phyloP scores from a whole-genome alignment of 768 basidiomycete genomes.

The Tricholoma hemisulphureum region DNA sequence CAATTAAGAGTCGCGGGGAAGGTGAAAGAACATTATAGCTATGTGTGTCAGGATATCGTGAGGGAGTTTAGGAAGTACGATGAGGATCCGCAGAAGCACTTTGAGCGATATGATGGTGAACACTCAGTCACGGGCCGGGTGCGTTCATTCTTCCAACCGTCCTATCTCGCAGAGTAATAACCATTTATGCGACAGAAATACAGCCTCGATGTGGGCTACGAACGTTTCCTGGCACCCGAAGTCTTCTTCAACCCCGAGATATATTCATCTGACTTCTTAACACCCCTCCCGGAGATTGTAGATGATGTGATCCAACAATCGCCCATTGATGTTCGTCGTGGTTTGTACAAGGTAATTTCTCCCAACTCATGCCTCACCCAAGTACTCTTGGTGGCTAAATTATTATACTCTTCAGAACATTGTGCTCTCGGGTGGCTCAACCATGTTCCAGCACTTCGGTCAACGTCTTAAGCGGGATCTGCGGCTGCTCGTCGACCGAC shows the following conservation, averaged over 20 bases:
- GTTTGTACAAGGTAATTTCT: conserved; percentile 81
- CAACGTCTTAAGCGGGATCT: conserved; percentile 93
- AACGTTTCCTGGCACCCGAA: conserved; percentile 98
- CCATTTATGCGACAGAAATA: conserved; percentile 66
- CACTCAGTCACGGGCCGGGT: conserved; percentile 91
- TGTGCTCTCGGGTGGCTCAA: conserved; percentile 93
- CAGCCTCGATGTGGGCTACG: conserved; percentile 91
- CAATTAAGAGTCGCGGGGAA: conserved; percentile 87
- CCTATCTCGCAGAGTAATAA: not conserved
- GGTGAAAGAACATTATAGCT: conserved; percentile 97
- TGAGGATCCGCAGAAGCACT: conserved; percentile 91
- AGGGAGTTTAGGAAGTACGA: conserved; percentile 99
- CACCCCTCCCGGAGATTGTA: conserved; percentile 93
- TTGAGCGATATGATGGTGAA: conserved; percentile 91
- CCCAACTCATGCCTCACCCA: not conserved
- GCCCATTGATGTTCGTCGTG: conserved; percentile 95
- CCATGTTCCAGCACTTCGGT: conserved; percentile 99
- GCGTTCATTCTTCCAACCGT: conserved; percentile 22
- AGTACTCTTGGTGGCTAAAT: not conserved
- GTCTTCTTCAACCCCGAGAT: conserved; percentile 99
- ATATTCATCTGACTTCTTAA: conserved; percentile 95
- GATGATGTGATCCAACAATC: conserved; percentile 94
- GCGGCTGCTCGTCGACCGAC: conserved; percentile 88
- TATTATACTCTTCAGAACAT: conserved; percentile 65
- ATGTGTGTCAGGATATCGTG: conserved; percentile 98